Evolutionary conservation across 345 rosid genomes (phyloP).

Genomic region (Anacardium occidentale): DNA sequence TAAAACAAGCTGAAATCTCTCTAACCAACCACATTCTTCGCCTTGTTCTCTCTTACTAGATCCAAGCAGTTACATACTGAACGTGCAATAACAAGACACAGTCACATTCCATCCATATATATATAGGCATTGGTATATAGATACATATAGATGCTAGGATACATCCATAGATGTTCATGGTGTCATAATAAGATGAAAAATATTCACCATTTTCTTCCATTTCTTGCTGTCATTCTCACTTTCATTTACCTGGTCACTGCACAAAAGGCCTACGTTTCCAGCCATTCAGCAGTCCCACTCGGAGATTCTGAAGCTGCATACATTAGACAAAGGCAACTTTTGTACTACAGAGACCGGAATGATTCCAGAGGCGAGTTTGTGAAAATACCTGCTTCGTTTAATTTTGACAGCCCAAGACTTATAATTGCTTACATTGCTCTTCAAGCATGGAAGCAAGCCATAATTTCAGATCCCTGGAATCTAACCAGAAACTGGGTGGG

Average conservation of each 20-base stretch:
- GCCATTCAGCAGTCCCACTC: constrained; percentile 17
- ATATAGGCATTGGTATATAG: too few species aligned
- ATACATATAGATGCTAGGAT: not conserved
- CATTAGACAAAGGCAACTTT: constrained; percentile 27
- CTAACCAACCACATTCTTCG: not conserved
- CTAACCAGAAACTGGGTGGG: constrained; percentile 66
- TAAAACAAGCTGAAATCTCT: not conserved
- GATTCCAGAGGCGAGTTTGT: constrained; percentile 26
- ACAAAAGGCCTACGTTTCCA: not conserved
- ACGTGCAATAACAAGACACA: not conserved
- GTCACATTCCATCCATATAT: not conserved
- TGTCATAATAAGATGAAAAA: constrained; percentile 43
- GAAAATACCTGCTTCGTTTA: constrained; percentile 37
- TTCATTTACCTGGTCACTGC: constrained; percentile 22
- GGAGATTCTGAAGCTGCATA: not conserved
- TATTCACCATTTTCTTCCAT: constrained; percentile 18
- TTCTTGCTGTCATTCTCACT: constrained; percentile 23
- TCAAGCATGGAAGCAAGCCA: constrained; percentile 75
- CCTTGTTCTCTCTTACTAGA: not conserved
- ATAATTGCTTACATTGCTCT: constrained; percentile 67
- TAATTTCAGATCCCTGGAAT: constrained; percentile 63
- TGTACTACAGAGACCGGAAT: constrained; percentile 23
- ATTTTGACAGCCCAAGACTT: constrained; percentile 57
- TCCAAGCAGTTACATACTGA: constrained; percentile 1
- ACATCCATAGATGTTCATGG: constrained; percentile 11